Evolutionary conservation across 140 eudicot genomes (phyloP), one percentile per base, ranked within the genome.

Genomic region (Anethum foeniculum): DNA sequence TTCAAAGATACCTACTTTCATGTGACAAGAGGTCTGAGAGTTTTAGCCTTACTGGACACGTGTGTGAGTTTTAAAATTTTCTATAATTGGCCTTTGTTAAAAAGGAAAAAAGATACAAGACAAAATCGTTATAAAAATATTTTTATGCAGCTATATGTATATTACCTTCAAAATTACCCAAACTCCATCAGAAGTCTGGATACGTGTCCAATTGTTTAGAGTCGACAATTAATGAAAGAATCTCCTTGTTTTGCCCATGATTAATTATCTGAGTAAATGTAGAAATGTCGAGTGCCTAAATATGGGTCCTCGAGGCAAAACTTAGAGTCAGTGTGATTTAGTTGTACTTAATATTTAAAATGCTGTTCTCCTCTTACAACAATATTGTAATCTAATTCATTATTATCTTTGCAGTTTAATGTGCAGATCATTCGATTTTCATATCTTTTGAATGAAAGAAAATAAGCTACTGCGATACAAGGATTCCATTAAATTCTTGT

Each of bases 401-500:
- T 56, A 15, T 78, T 41, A 23, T 25, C 23, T 36, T 64, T 25
- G 81, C 60, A 27, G 75, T 27, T 68, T 38, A 6, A 46, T 34
- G 60, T 38, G 58, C 16, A 62, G 52, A 25, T 64, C 52, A 41
- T 38, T 34, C 21, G 68, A 18, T 48, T 15, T 77, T 79, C 11
- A 19, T 25, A 32, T 39, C 65, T 28, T 10, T 23, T 36, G 68
- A 47, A 79, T 65, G 82, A 79, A 65, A 27, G 47, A 27, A 43
- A 64, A 0, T 64, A 5, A 3, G 38, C 43, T 79, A 77, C 75
- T 76, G 62, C 38, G 44, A 71, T 82, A 80, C 46, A 65, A 69
- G 72, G 39, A 69, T 84, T 48, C 46, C 56, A 77, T 46, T 84
- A 65, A 58, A 76, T 58, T 56, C 79, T 79, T 83, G 74, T 81